Percentiles rank a stretch among this genome's conserved stretches.
Conservation (phyloP, 352 stramenopile species). For the Globisporangium iwayamae region DNA sequence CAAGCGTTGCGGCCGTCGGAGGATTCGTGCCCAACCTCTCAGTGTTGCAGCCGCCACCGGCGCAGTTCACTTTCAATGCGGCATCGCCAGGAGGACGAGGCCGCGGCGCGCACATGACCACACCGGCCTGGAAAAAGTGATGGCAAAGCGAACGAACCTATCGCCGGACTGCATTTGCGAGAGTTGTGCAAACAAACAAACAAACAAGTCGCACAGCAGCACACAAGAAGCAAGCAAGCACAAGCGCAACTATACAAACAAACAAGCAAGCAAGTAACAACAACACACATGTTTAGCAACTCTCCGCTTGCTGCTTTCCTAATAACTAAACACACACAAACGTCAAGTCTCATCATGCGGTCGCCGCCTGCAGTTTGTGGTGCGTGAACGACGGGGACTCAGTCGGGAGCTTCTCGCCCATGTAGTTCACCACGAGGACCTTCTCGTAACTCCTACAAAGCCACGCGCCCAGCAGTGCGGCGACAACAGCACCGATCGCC, state of each 20-base stretch:
- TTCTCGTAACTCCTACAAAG: constrained; percentile 24
- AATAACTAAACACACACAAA: neutral
- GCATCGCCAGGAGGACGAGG: constrained; percentile 36
- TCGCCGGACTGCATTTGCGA: neutral
- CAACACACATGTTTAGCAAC: neutral
- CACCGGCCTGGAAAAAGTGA: constrained; percentile 65
- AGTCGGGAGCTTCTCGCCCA: constrained; percentile 21
- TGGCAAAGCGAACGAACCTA: neutral
- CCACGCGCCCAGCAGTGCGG: constrained; percentile 21
- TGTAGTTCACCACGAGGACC: constrained; percentile 17
- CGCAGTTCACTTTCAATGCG: constrained; percentile 18
- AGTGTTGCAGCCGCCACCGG: constrained; percentile 20
- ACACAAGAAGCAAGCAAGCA: neutral
- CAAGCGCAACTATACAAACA: neutral
- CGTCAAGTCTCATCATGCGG: neutral
- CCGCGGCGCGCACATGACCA: constrained; percentile 67
- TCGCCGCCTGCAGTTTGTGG: constrained; percentile 1
- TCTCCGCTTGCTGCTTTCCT: neutral
- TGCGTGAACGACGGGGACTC: constrained; percentile 23
- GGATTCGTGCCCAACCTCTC: constrained; percentile 21
- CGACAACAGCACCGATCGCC: constrained; percentile 15
- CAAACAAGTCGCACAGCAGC: neutral
- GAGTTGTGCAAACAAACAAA: neutral
- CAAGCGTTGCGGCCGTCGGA: constrained; percentile 23
- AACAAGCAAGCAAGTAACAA: constrained; percentile 4